Percentiles rank a stretch among this genome's conserved stretches.
phyloP scores from a whole-genome alignment of 2,329 filamentous ascomycete genomes.

The Pseudogymnoascus sp. region DNA sequence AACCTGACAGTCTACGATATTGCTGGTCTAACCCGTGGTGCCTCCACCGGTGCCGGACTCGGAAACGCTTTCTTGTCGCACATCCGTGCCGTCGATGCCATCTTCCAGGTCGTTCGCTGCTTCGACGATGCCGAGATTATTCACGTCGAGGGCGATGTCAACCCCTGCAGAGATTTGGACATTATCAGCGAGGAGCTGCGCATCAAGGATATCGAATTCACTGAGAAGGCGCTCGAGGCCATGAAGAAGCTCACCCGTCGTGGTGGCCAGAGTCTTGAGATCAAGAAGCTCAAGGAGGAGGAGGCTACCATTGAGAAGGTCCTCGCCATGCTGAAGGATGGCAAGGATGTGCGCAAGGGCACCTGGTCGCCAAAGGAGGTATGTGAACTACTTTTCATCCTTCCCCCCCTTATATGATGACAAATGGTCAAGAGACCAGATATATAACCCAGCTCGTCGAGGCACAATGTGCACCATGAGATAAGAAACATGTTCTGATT shows the following conservation, averaged over 20 bases:
- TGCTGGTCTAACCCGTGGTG: slow-evolving; percentile 88
- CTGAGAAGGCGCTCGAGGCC: slow-evolving; percentile 87
- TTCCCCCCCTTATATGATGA: slow-evolving; percentile 64
- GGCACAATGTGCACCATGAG: slow-evolving; percentile 80
- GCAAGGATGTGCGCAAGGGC: slow-evolving; percentile 89
- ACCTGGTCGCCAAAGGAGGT: slow-evolving; percentile 93
- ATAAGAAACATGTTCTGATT: slow-evolving; percentile 45
- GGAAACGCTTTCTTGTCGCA: slow-evolving; percentile 98
- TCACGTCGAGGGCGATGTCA: slow-evolving; percentile 97
- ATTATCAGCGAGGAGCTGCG: slow-evolving; percentile 96
- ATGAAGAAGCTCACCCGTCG: slow-evolving; percentile 90
- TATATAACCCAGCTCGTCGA: slow-evolving; percentile 94
- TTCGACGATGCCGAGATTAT: slow-evolving; percentile 99
- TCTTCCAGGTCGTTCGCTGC: slow-evolving; percentile 93
- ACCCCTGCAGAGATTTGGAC: slow-evolving; percentile 85
- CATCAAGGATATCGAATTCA: slow-evolving; percentile 97
- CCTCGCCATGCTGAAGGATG: slow-evolving; percentile 69
- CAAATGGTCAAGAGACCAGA: slow-evolving; percentile 92
- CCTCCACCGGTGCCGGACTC: slow-evolving; percentile 93
- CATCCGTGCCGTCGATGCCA: slow-evolving; percentile 95
- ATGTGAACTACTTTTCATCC: slow-evolving; percentile 35
- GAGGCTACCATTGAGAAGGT: slow-evolving; percentile 90
- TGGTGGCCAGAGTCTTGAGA: slow-evolving; percentile 90
- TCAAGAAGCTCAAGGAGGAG: slow-evolving; percentile 95
- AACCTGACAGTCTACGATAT: slow-evolving; percentile 99